These are phyloP conservation scores for Lithospermum erythrorhizon DNA, from an alignment of 257 asterid species.

Conservation along the genomic window DNA sequence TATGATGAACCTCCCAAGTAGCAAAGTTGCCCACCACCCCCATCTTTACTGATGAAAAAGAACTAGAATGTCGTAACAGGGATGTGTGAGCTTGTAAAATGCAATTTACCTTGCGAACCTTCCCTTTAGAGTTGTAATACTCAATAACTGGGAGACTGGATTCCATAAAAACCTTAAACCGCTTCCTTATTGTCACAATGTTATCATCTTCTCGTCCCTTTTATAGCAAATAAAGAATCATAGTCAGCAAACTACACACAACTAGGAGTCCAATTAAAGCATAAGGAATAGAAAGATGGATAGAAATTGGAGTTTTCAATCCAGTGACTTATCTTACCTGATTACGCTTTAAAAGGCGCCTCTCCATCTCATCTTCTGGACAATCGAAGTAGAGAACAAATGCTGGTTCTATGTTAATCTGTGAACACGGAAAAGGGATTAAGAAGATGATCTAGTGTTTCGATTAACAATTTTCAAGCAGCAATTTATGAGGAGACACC, in stretches of 20 bases:
- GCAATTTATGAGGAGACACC: too few relatives aligned
- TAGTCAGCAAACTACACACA: too few relatives aligned
- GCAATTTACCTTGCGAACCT: conserved; percentile 59
- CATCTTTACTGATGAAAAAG: too few relatives aligned
- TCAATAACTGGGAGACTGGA: conserved; percentile 41
- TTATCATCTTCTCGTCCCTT: conserved; percentile 48
- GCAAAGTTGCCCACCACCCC: not conserved
- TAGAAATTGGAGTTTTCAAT: too few relatives aligned
- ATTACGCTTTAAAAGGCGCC: conserved; percentile 30
- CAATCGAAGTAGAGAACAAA: conserved; percentile 43
- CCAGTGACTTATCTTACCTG: conserved; percentile 14
- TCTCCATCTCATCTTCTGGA: conserved; percentile 37
- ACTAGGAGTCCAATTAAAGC: too few relatives aligned
- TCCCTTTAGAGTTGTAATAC: conserved; percentile 53
- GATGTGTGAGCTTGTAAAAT: not conserved
- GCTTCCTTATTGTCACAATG: conserved; percentile 38
- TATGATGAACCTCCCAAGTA: not conserved
- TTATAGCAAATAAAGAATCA: not conserved
- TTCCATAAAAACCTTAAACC: conserved; percentile 34
- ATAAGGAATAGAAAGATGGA: too few relatives aligned
- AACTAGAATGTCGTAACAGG: too few relatives aligned
- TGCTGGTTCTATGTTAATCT: conserved; percentile 79
- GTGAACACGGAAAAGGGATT: not conserved
- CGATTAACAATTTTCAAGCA: too few relatives aligned
- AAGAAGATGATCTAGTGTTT: too few relatives aligned